Conservation (phyloP, 805 yeast species). For the Candida xyloterini region DNA sequence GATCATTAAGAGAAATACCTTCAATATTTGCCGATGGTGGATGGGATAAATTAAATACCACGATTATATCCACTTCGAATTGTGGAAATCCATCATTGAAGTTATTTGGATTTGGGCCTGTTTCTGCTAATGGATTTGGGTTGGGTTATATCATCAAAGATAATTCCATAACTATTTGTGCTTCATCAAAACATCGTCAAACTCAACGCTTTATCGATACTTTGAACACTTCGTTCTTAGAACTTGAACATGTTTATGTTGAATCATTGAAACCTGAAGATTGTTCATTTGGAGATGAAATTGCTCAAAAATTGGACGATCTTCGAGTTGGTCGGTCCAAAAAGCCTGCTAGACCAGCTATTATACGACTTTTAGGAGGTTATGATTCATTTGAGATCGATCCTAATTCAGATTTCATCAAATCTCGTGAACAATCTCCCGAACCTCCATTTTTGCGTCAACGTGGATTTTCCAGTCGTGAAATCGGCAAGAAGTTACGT, state of each 20-base stretch:
- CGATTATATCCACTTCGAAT: conserved; percentile 78
- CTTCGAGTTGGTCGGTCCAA: conserved; percentile 17
- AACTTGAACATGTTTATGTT: conserved; percentile 49
- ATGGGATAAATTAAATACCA: conserved; percentile 81
- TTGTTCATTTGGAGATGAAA: conserved; percentile 16
- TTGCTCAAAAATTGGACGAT: conserved; percentile 19
- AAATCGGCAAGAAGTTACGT: conserved; percentile 63
- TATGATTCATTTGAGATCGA: conserved; percentile 78
- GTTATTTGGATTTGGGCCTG: conserved; percentile 90
- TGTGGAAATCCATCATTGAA: conserved; percentile 91
- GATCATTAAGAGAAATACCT: conserved; percentile 49
- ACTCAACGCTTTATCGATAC: conserved; percentile 74
- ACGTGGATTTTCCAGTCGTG: conserved; percentile 36
- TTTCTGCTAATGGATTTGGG: conserved; percentile 88
- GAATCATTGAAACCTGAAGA: conserved; percentile 28
- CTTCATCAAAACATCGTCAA: conserved; percentile 86
- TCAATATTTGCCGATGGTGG: conserved; percentile 79
- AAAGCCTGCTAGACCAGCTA: conserved; percentile 26
- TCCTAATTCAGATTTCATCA: conserved; percentile 50
- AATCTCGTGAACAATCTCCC: conserved; percentile 59
- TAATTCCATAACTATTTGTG: conserved; percentile 75
- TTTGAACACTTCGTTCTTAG: conserved; percentile 58
- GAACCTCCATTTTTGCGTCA: conserved; percentile 41
- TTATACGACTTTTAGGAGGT: conserved; percentile 61
- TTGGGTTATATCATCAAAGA: conserved; percentile 84